Evolutionary conservation across 2,329 filamentous ascomycete genomes (phyloP), one percentile per base, ranked within the genome.

Genomic region (Aureobasidium namibiae): DNA sequence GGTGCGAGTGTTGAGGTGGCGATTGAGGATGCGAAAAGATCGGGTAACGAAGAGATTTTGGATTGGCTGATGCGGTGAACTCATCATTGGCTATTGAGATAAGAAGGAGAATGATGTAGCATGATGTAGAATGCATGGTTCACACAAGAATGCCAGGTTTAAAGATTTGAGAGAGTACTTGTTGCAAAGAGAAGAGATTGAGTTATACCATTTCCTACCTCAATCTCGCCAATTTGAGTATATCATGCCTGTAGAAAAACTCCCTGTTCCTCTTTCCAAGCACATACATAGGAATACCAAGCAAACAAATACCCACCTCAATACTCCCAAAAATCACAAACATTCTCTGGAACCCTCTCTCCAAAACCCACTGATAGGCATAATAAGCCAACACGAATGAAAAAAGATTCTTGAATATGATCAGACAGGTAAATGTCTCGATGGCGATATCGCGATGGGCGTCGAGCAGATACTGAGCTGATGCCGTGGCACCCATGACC

Each of bases 321-420:
- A 58, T 58, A 33, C 44, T 58, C 10, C 56, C 56, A 9, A 58
- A 58, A 2, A 38, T 49, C 1, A 58, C 44, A 50, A 58, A 58
- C 56, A 58, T 49, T 4, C 24, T 31, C 24, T 41, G 16, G n/a
- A 58, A 49, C 5, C 56, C 56, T 1, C 36, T 24, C 8, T 49
- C 44, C 11, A 58, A n/a, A 1, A 58, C 56, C 56, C 56, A 58
- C 10, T 10, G n/a, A 26, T 58, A 58, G 2, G 56, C 56, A 50
- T 41, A 58, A 18, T 59, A 58, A 26, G 92, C 95, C 58, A 96
- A 76, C 8, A 85, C 84, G 67, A 95, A 96, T 63, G 86, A 89
- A 76, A 96, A 95, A 62, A 96, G 81, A 73, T 96, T 96, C 75
- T 96, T 96, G 79, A 96, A 96, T 59, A 96, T 86, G 63, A 96